Evolutionary conservation across 345 rosid genomes (phyloP).

Genomic region (Mangifera indica): DNA sequence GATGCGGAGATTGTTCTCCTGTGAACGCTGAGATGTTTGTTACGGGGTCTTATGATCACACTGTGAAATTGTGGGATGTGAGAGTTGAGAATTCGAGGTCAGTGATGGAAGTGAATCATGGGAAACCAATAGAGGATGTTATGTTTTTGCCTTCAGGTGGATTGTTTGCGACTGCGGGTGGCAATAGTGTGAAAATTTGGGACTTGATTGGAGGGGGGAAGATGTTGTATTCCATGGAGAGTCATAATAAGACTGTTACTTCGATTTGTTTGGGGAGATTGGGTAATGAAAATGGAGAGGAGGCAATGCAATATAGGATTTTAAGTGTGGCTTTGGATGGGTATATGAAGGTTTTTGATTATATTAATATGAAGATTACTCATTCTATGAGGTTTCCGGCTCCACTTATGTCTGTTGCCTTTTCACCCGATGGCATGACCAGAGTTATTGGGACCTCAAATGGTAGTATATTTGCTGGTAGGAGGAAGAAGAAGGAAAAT

Average conservation of each 20-base stretch:
- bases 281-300: constrained; percentile 41
- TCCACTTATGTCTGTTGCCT: constrained; percentile 67
- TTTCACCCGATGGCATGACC: constrained; percentile 56
- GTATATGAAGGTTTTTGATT: constrained; percentile 90
- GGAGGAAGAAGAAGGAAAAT: constrained; percentile 57
- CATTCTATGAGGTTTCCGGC: constrained; percentile 91
- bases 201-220: constrained; percentile 85
- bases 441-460: constrained; percentile 74
- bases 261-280: constrained; percentile 60
- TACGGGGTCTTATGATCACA: constrained; percentile 93
- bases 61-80: constrained; percentile 87
- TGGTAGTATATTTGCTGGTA: constrained; percentile 71
- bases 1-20: constrained; percentile 90
- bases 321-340: constrained; percentile 88
- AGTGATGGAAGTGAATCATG: constrained; percentile 71
- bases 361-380: constrained; percentile 67
- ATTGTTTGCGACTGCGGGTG: constrained; percentile 80
- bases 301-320: constrained; percentile 51
- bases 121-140: constrained; percentile 85
- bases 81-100: constrained; percentile 55
- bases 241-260: constrained; percentile 92
- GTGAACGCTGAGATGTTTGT: constrained; percentile 56
- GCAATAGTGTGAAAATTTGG: constrained; percentile 81
- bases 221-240: constrained; percentile 80
- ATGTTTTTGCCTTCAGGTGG: constrained; percentile 88